phyloP scores from a whole-genome alignment of 345 rosid genomes.

The Eutrema heterophyllum region DNA sequence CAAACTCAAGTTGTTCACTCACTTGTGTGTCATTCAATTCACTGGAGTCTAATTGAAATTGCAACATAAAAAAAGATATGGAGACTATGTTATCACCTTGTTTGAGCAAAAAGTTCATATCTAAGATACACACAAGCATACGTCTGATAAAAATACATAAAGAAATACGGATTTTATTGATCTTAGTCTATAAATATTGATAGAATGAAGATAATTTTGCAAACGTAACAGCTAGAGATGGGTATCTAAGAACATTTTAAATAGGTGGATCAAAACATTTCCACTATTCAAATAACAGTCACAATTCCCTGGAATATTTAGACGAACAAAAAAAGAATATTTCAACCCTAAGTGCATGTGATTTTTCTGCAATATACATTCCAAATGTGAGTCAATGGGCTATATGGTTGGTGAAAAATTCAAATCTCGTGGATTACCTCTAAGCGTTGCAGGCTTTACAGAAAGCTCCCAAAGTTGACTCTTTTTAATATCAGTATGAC shows the following conservation, averaged over 20 bases:
- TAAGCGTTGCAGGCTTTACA: constrained; percentile 53
- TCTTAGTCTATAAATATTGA: background rate
- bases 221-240: background rate
- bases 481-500: constrained; percentile 44
- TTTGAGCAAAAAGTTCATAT: background rate
- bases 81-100: constrained; percentile 5
- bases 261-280: background rate
- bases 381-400: background rate
- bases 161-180: background rate
- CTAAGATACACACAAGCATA: constrained; percentile 4
- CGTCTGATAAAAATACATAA: background rate
- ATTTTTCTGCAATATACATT: background rate
- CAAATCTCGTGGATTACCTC: constrained; percentile 43
- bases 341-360: constrained; percentile 1
- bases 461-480: constrained; percentile 78
- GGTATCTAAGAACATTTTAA: background rate
- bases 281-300: background rate
- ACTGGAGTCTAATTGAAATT: constrained; percentile 38
- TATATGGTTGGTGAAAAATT: background rate
- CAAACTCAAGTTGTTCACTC: constrained; percentile 44
- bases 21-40: constrained; percentile 30
- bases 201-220: background rate
- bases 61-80: background rate
- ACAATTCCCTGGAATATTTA: background rate
- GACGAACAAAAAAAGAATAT: background rate